Conservation (phyloP, 2,329 filamentous ascomycete species). For the Colletotrichum truncatum region DNA sequence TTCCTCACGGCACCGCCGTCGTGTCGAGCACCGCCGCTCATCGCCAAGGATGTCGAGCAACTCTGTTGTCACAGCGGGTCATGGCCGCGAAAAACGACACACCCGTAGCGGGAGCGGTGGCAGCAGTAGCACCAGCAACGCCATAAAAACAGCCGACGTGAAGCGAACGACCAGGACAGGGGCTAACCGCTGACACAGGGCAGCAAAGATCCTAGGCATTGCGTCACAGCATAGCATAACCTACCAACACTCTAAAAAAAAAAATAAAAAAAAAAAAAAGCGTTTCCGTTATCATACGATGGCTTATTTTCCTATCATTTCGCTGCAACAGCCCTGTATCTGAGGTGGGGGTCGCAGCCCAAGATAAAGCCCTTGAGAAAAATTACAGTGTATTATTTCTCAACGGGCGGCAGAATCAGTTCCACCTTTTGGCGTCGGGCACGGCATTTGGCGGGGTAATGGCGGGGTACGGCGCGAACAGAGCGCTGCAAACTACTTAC, state of each 20-base stretch:
- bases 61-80: background rate
- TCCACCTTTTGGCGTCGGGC: conserved; percentile 23
- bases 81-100: conserved; percentile 17
- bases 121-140: background rate
- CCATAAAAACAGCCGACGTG: conserved; percentile 8
- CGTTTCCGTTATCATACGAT: conserved; percentile 5
- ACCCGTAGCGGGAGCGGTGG: background rate
- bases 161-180: conserved; percentile 14
- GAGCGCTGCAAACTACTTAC: conserved; percentile 17
- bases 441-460: conserved; percentile 32
- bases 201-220: background rate
- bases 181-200: conserved; percentile 12
- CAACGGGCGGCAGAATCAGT: conserved; percentile 6
- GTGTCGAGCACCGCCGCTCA: conserved; percentile 7
- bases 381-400: background rate
- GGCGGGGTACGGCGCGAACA: conserved; percentile 30
- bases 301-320: background rate
- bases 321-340: background rate
- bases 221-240: conserved; percentile 7
- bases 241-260: background rate
- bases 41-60: conserved; percentile 7
- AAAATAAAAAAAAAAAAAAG: background rate
- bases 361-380: background rate
- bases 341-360: background rate
- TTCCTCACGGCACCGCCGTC: conserved; percentile 6